Evolutionary conservation across 352 stramenopile genomes (phyloP).

Genomic region (Globisporangium acanthophoron): DNA sequence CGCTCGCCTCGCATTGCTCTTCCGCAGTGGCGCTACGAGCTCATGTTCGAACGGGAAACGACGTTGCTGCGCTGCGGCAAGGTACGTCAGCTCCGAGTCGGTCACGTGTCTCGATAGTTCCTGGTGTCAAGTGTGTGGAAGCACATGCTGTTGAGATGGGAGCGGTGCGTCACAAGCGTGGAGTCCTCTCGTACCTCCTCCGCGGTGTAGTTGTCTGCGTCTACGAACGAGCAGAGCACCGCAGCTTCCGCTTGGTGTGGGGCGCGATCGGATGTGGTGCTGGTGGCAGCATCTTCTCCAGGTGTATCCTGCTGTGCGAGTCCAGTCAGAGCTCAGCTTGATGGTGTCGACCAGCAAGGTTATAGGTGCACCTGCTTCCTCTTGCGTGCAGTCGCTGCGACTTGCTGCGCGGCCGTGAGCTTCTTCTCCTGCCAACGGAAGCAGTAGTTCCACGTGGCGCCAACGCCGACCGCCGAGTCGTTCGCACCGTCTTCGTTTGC

Average conservation of each 20-base stretch:
- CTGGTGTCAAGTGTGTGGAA: background rate
- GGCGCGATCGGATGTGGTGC: conserved; percentile 3
- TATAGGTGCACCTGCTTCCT: conserved; percentile 8
- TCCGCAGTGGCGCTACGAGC: conserved; percentile 16
- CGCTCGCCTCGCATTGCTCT: conserved; percentile 22
- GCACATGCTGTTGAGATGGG: background rate
- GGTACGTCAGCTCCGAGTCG: conserved; percentile 3
- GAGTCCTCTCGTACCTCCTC: conserved; percentile 14
- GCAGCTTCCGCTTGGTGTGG: background rate
- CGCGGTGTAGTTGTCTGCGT: conserved; percentile 45
- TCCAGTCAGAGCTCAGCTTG: background rate
- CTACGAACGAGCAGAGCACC: conserved; percentile 29
- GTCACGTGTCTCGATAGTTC: conserved; percentile 1
- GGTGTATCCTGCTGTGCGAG: conserved; percentile 1
- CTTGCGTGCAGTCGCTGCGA: background rate
- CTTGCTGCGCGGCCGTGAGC: conserved; percentile 11
- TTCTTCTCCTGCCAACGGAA: conserved; percentile 62
- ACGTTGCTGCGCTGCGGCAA: conserved; percentile 12
- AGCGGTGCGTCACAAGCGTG: background rate
- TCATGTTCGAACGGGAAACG: conserved; percentile 16
- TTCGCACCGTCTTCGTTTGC: background rate
- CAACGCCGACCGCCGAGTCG: conserved; percentile 16
- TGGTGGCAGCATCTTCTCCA: conserved; percentile 1
- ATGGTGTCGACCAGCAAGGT: no score
- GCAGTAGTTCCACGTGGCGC: conserved; percentile 33